Percentiles rank a stretch among this genome's conserved stretches.
These are phyloP conservation scores for Acer yangbiense DNA, from an alignment of 345 rosid genomes.

Conservation along the genomic window DNA sequence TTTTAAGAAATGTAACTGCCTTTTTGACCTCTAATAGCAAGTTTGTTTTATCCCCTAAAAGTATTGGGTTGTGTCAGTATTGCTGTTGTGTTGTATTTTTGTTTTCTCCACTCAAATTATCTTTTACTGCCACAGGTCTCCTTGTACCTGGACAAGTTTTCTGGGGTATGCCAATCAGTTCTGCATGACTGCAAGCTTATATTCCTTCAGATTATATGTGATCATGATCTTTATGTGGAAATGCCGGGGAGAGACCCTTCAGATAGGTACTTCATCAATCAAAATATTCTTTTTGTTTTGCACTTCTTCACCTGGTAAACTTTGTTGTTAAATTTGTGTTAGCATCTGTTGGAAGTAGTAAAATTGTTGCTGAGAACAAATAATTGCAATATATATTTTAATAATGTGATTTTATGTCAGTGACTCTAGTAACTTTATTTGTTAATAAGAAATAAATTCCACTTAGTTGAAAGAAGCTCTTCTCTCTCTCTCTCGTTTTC, in stretches of 20 bases:
- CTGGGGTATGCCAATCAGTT: constrained; percentile 95
- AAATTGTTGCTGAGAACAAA: not conserved
- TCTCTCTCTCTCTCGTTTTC: not conserved
- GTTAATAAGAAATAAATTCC: too few relatives aligned
- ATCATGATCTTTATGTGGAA: constrained; percentile 98
- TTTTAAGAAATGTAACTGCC: too few relatives aligned
- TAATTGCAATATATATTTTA: not conserved
- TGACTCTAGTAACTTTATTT: not conserved
- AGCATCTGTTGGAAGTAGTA: not conserved
- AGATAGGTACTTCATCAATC: constrained; percentile 64
- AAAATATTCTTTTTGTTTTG: constrained; percentile 7
- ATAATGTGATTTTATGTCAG: not conserved
- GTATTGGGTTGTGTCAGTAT: not conserved
- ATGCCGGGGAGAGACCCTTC: constrained; percentile 99
- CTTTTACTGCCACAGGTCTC: constrained; percentile 71
- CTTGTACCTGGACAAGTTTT: constrained; percentile 93
- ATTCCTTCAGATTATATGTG: constrained; percentile 91
- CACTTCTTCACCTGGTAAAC: not conserved
- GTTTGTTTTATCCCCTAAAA: too few relatives aligned
- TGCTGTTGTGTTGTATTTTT: not conserved
- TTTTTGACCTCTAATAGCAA: too few relatives aligned
- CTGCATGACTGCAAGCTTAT: constrained; percentile 98
- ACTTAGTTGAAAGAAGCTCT: not conserved
- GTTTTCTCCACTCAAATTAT: not conserved
- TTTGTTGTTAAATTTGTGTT: not conserved